These are phyloP conservation scores for Trichoderma gracile DNA, from an alignment of 2,329 filamentous ascomycete genomes.

Conservation along the genomic window DNA sequence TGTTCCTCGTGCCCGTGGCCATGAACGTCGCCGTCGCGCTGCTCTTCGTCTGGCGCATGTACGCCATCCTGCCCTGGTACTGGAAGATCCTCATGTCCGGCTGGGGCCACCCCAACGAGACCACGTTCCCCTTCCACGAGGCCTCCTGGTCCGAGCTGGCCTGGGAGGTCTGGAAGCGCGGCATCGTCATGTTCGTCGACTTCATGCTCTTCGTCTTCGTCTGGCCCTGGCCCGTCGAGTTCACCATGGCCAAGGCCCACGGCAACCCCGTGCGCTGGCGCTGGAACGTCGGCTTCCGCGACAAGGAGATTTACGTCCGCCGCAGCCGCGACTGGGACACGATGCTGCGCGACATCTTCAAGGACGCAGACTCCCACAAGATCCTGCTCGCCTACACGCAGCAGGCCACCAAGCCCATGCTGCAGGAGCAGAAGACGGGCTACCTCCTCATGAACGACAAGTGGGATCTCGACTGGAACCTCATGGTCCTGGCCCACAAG, in stretches of 20 bases:
- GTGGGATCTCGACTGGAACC: slow-evolving; percentile 84
- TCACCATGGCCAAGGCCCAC: slow-evolving; percentile 61
- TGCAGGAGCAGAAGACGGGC: slow-evolving; percentile 76
- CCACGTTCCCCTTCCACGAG: slow-evolving; percentile 61
- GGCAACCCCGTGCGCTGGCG: slow-evolving; percentile 73
- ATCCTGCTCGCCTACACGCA: slow-evolving; percentile 63
- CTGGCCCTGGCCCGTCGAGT: slow-evolving; percentile 72
- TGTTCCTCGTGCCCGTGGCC: slow-evolving; percentile 75
- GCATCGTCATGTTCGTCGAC: slow-evolving; percentile 70
- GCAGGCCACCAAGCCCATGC: slow-evolving; percentile 66
- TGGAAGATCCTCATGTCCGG: slow-evolving; percentile 63
- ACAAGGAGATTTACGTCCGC: slow-evolving; percentile 78
- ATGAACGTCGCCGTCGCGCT: slow-evolving; percentile 70
- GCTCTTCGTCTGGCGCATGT: slow-evolving; percentile 68
- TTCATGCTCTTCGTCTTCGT: slow-evolving; percentile 68
- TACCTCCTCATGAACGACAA: slow-evolving; percentile 82
- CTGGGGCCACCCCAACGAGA: slow-evolving; percentile 66
- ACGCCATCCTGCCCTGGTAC: slow-evolving; percentile 72
- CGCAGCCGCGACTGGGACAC: slow-evolving; percentile 73
- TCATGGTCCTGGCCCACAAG: slow-evolving; percentile 72
- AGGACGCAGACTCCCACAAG: slow-evolving; percentile 52
- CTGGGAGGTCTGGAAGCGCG: slow-evolving; percentile 60
- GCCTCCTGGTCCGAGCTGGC: slow-evolving; percentile 59
- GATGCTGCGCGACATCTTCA: slow-evolving; percentile 56
- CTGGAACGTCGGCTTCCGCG: slow-evolving; percentile 71